Evolutionary conservation across 495 filamentous ascomycete species (phyloP), one percentile per base, ranked within the genome.

Genomic region (Aspergillus asperescens): DNA sequence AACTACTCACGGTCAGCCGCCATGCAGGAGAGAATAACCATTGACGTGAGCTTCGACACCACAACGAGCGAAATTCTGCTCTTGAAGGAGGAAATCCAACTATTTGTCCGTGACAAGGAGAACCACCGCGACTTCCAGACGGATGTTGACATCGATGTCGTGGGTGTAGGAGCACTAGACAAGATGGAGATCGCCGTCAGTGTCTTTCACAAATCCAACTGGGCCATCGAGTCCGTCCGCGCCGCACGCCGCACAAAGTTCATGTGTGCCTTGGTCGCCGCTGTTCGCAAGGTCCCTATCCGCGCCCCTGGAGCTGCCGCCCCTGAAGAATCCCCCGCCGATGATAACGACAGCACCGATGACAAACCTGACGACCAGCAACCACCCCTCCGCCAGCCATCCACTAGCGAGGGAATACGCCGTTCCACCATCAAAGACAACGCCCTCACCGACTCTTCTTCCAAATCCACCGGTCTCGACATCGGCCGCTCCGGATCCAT

Each of bases 121-220:
- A 97, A 98, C 72, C 79, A 72, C 50, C 82, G 93, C 50, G 93
- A 97, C 71, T 98, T 96, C 79, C 87, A 92, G 66, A 80, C 84
- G 1, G 87, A 95, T 46, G 71, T 98, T 40, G 75, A 82, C 44
- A 78, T 96, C 43, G 84, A 89, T 50, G 80, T 95, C 15, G 77
- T 80, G 24, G 84, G 89, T 24, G 81, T 96, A 19, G 87, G 83
- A 24, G 86, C 93, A 60, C 83, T 95, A 75, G 88, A 95, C 65
- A 93, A 94, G 66, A 74, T 98, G 23, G 80, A 86, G 59, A 79
- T 98, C 29, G 83, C 81, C 54, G 79, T 93, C 31, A 85, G 88
- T 55, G 89, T 96, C 61, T 82, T 83, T 52, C 90, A 96, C 75
- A 96, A 96, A 63, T 86, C 86, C 55, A 98, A 97, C 72, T 98